Percentiles rank a stretch among this genome's conserved stretches.
These are phyloP conservation scores for Vitis hybrid DNA, from an alignment of 177 flowering plant genomes.

Conservation along the genomic window DNA sequence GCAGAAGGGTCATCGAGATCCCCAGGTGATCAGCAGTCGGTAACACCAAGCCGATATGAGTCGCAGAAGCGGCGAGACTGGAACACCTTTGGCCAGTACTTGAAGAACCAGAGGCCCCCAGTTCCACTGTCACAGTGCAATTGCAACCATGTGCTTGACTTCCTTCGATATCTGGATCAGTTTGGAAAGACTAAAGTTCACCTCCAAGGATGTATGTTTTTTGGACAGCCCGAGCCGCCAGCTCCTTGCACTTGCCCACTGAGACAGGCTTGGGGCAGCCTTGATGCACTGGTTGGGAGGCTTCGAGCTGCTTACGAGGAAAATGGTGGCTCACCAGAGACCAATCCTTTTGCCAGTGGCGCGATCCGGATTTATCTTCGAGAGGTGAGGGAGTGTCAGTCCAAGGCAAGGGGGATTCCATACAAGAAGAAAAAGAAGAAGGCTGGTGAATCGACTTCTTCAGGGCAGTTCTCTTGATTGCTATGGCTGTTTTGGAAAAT, in stretches of 20 bases:
- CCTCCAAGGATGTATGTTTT: slow-evolving; percentile 40
- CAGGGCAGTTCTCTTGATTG: slow-evolving; percentile 18
- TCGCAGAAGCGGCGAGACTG: slow-evolving; percentile 43
- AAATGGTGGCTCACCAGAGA: slow-evolving; percentile 38
- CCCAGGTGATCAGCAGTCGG: slow-evolving; percentile 13
- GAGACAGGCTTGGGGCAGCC: slow-evolving; percentile 47
- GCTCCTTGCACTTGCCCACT: slow-evolving; percentile 48
- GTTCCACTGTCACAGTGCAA: slow-evolving; percentile 41
- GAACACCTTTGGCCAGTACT: slow-evolving; percentile 46
- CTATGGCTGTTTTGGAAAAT: not conserved
- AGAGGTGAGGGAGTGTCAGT: slow-evolving; percentile 44
- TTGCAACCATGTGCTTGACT: slow-evolving; percentile 40
- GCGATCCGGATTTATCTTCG: slow-evolving; percentile 34
- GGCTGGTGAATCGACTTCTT: slow-evolving; percentile 25
- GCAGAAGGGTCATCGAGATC: slow-evolving; percentile 46
- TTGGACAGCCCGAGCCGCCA: slow-evolving; percentile 48
- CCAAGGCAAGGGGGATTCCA: slow-evolving; percentile 44
- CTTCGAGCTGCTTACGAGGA: slow-evolving; percentile 47
- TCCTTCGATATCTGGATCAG: slow-evolving; percentile 40
- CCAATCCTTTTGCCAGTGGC: slow-evolving; percentile 39
- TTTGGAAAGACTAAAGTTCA: slow-evolving; percentile 50
- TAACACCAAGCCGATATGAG: slow-evolving; percentile 39
- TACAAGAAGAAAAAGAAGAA: slow-evolving; percentile 48
- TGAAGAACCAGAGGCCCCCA: slow-evolving; percentile 48
- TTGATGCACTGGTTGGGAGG: slow-evolving; percentile 43